These are phyloP conservation scores for Datura wrightii DNA, from an alignment of 257 asterid species.

Conservation along the genomic window DNA sequence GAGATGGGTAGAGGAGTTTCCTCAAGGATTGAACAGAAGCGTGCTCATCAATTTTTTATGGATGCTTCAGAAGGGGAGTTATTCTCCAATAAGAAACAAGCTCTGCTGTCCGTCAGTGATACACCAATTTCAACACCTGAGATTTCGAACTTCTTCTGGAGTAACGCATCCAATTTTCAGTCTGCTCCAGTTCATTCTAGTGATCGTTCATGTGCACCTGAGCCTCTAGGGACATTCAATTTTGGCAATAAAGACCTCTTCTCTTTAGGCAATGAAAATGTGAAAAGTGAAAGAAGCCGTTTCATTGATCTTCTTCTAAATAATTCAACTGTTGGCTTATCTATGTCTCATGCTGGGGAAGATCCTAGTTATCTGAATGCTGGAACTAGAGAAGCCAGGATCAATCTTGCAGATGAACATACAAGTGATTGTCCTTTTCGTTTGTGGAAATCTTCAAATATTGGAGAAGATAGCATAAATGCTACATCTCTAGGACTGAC, in stretches of 20 bases:
- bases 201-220: slow-evolving; percentile 43
- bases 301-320: slow-evolving; percentile 39
- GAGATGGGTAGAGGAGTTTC: slow-evolving; percentile 49
- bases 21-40: slow-evolving; percentile 59
- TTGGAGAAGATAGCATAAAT: slow-evolving; percentile 42
- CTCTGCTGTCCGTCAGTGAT: slow-evolving; percentile 48
- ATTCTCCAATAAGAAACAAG: slow-evolving; percentile 65
- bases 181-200: slow-evolving; percentile 43
- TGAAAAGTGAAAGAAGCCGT: slow-evolving; percentile 41
- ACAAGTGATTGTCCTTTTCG: slow-evolving; percentile 48
- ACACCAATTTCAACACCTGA: slow-evolving; percentile 42
- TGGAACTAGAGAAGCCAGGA: slow-evolving; percentile 48
- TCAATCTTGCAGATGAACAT: slow-evolving; percentile 41
- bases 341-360: slow-evolving; percentile 50
- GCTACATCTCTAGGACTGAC: slow-evolving; percentile 40
- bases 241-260: slow-evolving; percentile 43
- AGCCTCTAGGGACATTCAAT: slow-evolving; percentile 42
- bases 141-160: slow-evolving; percentile 49
- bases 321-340: slow-evolving; percentile 46
- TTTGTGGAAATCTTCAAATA: slow-evolving; percentile 38
- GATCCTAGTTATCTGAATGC: slow-evolving; percentile 48
- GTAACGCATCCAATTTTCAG: slow-evolving; percentile 45
- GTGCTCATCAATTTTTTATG: slow-evolving; percentile 49
- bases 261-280: slow-evolving; percentile 38
- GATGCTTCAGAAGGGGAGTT: slow-evolving; percentile 57